A percentile compares a stretch with the other conserved stretches of the same genome.
Conservation (phyloP, 352 stramenopile genomes). For the Phytophthora sansomeana region DNA sequence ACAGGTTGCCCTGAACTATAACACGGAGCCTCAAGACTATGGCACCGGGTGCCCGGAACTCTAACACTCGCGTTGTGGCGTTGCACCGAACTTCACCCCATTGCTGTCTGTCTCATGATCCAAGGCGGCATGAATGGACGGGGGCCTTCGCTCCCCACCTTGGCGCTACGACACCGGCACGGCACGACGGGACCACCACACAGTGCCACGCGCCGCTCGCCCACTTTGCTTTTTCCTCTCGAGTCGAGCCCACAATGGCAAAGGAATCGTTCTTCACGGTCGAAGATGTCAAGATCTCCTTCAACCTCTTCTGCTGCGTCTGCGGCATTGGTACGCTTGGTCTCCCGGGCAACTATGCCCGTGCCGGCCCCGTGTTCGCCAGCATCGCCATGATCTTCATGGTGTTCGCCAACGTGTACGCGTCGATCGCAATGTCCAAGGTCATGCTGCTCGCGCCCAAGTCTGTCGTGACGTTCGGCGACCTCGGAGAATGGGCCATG, state of each 20-base stretch:
- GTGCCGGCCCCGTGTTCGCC: constrained; percentile 52
- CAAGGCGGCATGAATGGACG: constrained; percentile 28
- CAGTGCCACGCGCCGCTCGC: constrained; percentile 10
- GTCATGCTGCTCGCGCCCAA: constrained; percentile 37
- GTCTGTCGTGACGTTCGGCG: constrained; percentile 33
- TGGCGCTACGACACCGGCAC: background rate
- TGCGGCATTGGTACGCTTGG: constrained; percentile 69
- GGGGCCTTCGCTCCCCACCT: constrained; percentile 18
- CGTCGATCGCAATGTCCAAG: constrained; percentile 41
- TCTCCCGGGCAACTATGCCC: constrained; percentile 62
- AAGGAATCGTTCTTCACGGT: constrained; percentile 33
- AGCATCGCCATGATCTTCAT: constrained; percentile 60
- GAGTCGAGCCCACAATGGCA: constrained; percentile 38
- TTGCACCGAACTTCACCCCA: constrained; percentile 25
- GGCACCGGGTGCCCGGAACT: constrained; percentile 7
- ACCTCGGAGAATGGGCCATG: constrained; percentile 41
- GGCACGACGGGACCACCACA: constrained; percentile 16
- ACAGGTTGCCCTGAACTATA: constrained; percentile 25
- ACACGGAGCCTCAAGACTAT: constrained; percentile 12
- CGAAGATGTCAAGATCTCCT: constrained; percentile 37
- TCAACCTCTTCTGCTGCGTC: constrained; percentile 59
- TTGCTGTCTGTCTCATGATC: constrained; percentile 30
- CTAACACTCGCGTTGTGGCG: constrained; percentile 20
- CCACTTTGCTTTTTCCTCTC: constrained; percentile 21
- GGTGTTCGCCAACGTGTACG: constrained; percentile 48